A percentile compares a stretch with the other conserved stretches of the same genome.
Evolutionary conservation across 331 rosid species (phyloP).

Genomic region (Arachis monticola): DNA sequence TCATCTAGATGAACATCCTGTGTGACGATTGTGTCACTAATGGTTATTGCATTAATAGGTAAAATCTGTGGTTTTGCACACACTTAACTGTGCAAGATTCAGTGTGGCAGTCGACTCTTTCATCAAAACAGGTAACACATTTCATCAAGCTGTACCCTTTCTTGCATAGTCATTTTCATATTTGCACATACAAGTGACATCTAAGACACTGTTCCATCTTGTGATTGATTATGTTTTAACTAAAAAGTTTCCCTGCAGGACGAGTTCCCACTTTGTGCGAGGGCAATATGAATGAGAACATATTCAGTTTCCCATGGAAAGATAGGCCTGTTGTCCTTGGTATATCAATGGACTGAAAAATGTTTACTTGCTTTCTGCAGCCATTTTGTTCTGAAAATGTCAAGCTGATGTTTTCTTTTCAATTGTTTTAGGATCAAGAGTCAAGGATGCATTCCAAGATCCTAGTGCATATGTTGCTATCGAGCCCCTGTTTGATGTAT

Average conservation of each 20-base stretch:
- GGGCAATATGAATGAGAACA: conserved; percentile 80
- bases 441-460: conserved; percentile 97
- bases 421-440: conserved; percentile 72
- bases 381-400: conserved; percentile 33
- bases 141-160: conserved; percentile 20
- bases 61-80: conserved; percentile 92
- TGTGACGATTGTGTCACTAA: conserved; percentile 36
- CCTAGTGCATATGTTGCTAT: conserved; percentile 77
- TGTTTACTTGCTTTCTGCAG: conserved; percentile 33
- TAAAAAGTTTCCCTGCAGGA: conserved; percentile 54
- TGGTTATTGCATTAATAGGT: conserved; percentile 57
- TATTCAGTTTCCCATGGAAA: conserved; percentile 92
- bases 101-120: conserved; percentile 88
- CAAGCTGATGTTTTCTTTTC: conserved; percentile 32
- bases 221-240: conserved; percentile 34
- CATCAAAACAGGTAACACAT: conserved; percentile 77
- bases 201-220: conserved; percentile 22
- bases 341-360: conserved; percentile 41
- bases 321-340: conserved; percentile 92
- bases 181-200: conserved; percentile 9
- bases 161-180: conserved; percentile 13
- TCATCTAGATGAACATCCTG: conserved; percentile 31
- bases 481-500: conserved; percentile 85
- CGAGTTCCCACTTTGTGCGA: conserved; percentile 85
- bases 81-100: conserved; percentile 94